Evolutionary conservation across 208 protist species (phyloP).

Genomic region (Acanthamoeba lenticulata): DNA sequence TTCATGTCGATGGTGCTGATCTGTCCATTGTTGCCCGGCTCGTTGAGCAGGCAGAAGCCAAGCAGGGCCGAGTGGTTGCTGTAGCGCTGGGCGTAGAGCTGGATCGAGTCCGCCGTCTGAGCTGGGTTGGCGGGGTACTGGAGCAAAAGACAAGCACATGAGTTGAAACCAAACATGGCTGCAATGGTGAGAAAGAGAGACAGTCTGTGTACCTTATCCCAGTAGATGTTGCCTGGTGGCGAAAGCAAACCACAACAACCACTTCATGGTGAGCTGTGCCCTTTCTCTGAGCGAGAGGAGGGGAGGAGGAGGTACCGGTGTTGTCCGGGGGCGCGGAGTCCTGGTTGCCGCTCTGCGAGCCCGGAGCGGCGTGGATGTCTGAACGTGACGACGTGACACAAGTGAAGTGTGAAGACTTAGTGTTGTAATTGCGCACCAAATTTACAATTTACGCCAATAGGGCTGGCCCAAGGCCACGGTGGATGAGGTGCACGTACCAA

Average conservation of each 20-base stretch:
- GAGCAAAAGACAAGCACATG: no score
- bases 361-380: not conserved
- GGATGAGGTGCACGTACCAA: not conserved
- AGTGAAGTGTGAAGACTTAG: no score
- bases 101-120: not conserved
- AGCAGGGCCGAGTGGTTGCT: not conserved
- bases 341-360: conserved; percentile 25
- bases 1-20: not conserved
- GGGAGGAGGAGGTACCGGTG: not conserved
- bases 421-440: not conserved
- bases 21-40: not conserved
- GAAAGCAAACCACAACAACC: no score
- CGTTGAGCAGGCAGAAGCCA: conserved; percentile 21
- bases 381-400: no score
- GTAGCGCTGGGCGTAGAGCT: conserved; percentile 30
- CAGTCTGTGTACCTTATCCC: conserved; percentile 1
- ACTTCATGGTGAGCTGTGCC: no score
- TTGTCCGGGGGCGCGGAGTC: not conserved
- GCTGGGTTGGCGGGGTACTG: not conserved
- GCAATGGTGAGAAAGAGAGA: no score
- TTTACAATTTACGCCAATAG: not conserved
- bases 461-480: not conserved
- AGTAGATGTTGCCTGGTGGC: not conserved
- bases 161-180: no score
- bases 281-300: no score